Percentiles rank a stretch among this genome's conserved stretches.
Evolutionary conservation across 768 basidiomycete genomes (phyloP).

Genomic region (Xerocomus potaroensis): DNA sequence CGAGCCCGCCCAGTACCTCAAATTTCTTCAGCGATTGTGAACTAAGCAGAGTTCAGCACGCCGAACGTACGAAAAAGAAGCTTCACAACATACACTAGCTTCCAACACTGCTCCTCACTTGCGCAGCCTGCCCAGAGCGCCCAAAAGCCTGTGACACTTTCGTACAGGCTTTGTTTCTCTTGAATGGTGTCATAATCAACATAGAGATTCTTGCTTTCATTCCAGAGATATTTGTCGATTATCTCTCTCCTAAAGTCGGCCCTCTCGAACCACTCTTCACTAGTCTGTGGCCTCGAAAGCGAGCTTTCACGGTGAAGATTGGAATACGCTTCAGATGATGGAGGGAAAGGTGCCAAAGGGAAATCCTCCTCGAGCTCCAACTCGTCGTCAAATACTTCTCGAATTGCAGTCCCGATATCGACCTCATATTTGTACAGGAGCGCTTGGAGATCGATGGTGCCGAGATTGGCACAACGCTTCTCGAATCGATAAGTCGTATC

Average conservation of each 20-base stretch:
- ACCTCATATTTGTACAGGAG: conserved; percentile 98
- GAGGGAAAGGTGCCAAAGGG: conserved; percentile 87
- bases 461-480: conserved; percentile 95
- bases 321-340: conserved; percentile 64
- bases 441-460: conserved; percentile 93
- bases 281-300: conserved; percentile 56
- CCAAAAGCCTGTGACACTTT: conserved; percentile 97
- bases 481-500: conserved; percentile 97
- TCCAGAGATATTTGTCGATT: conserved; percentile 96
- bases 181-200: conserved; percentile 94
- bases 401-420: conserved; percentile 97
- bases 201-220: conserved; percentile 90
- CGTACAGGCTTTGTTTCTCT: conserved; percentile 89
- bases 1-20: conserved; percentile 91
- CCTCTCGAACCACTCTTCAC: conserved; percentile 90
- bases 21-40: conserved; percentile 89
- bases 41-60: conserved; percentile 39
- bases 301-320: conserved; percentile 59
- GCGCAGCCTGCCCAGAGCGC: conserved; percentile 97
- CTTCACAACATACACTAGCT: conserved; percentile 70
- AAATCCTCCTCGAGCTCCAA: conserved; percentile 93
- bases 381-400: conserved; percentile 91
- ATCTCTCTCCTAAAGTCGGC: conserved; percentile 77
- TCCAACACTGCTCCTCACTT: conserved; percentile 91
- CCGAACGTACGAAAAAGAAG: conserved; percentile 1